Evolutionary conservation across 768 basidiomycete species (phyloP), one percentile per base, ranked within the genome.

Genomic region (Tricholomella constricta): DNA sequence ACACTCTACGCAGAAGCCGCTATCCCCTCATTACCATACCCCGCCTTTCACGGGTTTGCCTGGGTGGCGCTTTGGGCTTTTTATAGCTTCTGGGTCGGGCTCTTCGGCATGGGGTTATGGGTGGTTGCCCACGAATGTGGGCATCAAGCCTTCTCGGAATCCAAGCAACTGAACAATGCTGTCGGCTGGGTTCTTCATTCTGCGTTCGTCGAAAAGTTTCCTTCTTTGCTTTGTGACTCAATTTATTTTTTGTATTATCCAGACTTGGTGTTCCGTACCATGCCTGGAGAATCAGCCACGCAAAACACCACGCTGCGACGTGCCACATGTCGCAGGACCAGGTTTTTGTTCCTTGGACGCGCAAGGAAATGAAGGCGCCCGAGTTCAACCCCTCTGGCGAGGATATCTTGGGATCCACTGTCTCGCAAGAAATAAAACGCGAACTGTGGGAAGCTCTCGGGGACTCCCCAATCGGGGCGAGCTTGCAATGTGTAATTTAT

Each of bases 261-360:
- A 86, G 86, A 41, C 79, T 92, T 42, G 83, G 90, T 34, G 91
- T 93, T n/a, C 91, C 91, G 8, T 94, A 89, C 70, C 91, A 93
- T 66, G 86, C 87, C 6, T 93, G 91, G 91, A 78, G 89, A 55
- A 90, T 92, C 65, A 82, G 81, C 3, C 91, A 92, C 68, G 88
- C 78, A 26, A 86, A 88, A 65, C 91, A 94, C 68, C 91, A 94
- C 64, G 91, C 91, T 19, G 82, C 85, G 3, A 91, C 89, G 4
- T 85, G 75, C 10, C 91, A 92, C 68, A 79, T 91, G 78, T 84
- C 84, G 23, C 81, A 89, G 55, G 91, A 93, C 54, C 89, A 93
- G 65, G 91, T 92, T 35, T 91, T 86, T 57, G 88, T 93, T 9
- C 91, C 91, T 51, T 73, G 77, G 66, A 91, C 91, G 6, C 81